Base-by-base conservation (phyloP, 2,329 filamentous ascomycete genomes). In the Colletotrichum liaoningense region DNA sequence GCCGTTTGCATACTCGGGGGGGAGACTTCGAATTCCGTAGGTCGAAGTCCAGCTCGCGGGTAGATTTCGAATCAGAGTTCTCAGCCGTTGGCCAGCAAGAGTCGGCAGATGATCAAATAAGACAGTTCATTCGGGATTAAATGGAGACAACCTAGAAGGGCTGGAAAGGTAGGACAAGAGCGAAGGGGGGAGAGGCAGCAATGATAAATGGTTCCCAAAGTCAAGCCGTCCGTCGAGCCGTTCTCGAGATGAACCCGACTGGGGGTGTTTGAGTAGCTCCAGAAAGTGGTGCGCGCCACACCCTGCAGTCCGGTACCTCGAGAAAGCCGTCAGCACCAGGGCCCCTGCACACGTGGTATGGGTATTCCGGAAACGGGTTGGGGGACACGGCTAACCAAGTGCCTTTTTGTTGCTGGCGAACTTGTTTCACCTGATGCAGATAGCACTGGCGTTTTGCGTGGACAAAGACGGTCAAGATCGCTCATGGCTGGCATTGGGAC, bases 301-400 rank as follows among this genome's bases (percentile, higher is more conserved):
- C 33, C 60, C 46, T 65, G 67, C 56, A 70, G 58, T 60, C 54
- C 62, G 69, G 69, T n/a, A 63, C 66, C 16, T 30, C n/a, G 46
- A 38, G 28, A 26, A 63, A 55, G 69, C 65, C 66, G 55, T 65
- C 67, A 57, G 55, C 55, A 49, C 42, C 46, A 46, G 70, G 35
- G 35, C 24, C 60, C 70, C 49, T 65, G 70, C 28, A 65, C 70
- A 73, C 70, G 70, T 73, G 67, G 70, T 35, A 73, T 35, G 56
- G 46, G 8, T 46, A 46, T 30, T 38, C 70, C 67, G 70, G 60
- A 73, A 70, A 67, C 67, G 46, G 70, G 5, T 64, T 33, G 55
- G 54, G 30, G 58, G 22, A 60, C 52, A 56, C 11, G 54, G 22
- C 67, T 69, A 56, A 22, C 12, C n/a, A 38, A 35, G 42, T 12